Base-by-base conservation (phyloP, 2,329 filamentous ascomycete genomes). In the Lasiodiplodia sp. region DNA sequence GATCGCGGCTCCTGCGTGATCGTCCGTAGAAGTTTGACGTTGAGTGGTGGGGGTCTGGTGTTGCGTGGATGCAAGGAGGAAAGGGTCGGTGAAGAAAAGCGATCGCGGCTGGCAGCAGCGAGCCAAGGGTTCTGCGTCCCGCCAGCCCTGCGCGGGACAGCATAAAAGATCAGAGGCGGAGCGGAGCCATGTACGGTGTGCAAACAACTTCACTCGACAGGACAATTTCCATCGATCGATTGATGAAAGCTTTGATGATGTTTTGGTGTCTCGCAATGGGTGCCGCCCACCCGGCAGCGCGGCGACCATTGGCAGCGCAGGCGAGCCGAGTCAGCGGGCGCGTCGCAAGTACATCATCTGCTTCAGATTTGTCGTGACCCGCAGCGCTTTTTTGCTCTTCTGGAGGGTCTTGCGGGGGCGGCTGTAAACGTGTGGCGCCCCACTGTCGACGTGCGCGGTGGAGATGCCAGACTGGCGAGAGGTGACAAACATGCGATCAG, bases 391-490 rank as follows among this genome's bases (percentile, higher is more conserved):
- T 44, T 60, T 64, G 14, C 44, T 52, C 58, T 44, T 53, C 60
- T 38, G 60, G 60, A 64, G 44, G 31, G 60, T n/a, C 47, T 64
- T 64, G 60, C 60, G 60, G 60, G 60, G 60, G 60, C 60, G 60
- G 60, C 60, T 64, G 60, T 52, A 52, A 64, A 64, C 60, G 60
- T 66, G 63, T 56, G 63, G 63, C 37, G 52, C 63, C 63, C 51
- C 63, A 52, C 55, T 37, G 47, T 64, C 60, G 60, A 64, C 60
- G 60, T 64, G 60, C 60, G 60, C 60, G 31, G 60, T 64, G 60
- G 60, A 64, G 60, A 28, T 64, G 60, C 60, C 60, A 55, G 51
- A 66, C 63, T 66, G 49, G 63, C 49, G 63, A 66, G 63, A 66
- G 51, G 63, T 55, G 63, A 56, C 51, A 55, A 56, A 66, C 49